Conservation (phyloP, 305 asterid genomes). For the Fraxinus velutina region DNA sequence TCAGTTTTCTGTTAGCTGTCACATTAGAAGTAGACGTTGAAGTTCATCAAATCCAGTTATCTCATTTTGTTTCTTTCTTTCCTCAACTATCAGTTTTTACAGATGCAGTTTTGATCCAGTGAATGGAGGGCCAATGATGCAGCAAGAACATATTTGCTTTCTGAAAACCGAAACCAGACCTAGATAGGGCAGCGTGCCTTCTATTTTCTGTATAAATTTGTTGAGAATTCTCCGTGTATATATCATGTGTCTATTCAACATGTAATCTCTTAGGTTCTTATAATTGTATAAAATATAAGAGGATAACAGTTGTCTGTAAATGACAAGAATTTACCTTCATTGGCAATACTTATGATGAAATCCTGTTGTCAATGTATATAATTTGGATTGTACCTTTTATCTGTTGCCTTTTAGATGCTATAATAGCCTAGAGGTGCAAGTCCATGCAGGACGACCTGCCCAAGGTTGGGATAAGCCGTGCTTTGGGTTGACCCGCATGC, state of each 20-base stretch:
- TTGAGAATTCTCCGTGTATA: neutral
- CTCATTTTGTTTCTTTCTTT: slow-evolving; percentile 10
- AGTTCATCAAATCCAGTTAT: slow-evolving; percentile 11
- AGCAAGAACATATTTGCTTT: slow-evolving; percentile 66
- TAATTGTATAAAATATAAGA: neutral
- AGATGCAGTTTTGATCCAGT: slow-evolving; percentile 83
- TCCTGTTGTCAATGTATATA: neutral
- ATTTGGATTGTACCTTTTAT: neutral
- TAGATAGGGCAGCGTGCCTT: slow-evolving; percentile 31
- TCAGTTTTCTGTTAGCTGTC: neutral
- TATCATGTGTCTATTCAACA: neutral
- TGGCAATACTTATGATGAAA: neutral
- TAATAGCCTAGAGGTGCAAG: neutral
- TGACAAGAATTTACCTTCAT: slow-evolving; percentile 15
- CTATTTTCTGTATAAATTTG: slow-evolving; percentile 5
- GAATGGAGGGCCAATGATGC: slow-evolving; percentile 85
- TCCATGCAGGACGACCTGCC: neutral
- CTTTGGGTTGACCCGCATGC: neutral
- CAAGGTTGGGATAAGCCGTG: neutral
- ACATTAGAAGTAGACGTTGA: neutral
- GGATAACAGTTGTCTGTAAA: neutral
- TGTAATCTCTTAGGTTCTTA: neutral
- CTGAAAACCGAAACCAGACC: slow-evolving; percentile 56
- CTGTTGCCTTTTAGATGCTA: neutral
- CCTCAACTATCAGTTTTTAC: slow-evolving; percentile 56